These are phyloP conservation scores for Athelia sp. DNA, from an alignment of 1,284 basidiomycete species.

Conservation along the genomic window DNA sequence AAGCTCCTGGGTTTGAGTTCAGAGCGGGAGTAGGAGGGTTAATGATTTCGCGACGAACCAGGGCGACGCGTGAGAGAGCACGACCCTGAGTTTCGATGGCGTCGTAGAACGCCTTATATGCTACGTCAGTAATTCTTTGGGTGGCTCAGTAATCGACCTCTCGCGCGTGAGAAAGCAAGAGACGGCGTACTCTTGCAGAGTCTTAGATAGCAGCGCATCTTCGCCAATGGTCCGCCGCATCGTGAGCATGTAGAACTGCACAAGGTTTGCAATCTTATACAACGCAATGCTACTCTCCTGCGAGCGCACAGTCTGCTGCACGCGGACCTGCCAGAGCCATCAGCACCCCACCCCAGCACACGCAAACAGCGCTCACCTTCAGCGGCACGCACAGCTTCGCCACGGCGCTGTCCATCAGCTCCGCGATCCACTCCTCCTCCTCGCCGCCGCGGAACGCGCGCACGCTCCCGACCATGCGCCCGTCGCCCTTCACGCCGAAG, in stretches of 20 bases:
- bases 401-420: slow-evolving; percentile 80
- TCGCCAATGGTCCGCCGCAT: slow-evolving; percentile 90
- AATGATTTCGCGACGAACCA: slow-evolving; percentile 42
- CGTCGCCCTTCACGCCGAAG: slow-evolving; percentile 65
- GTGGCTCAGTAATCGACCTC: neutral
- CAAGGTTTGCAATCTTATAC: slow-evolving; percentile 89
- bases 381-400: slow-evolving; percentile 84
- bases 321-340: slow-evolving; percentile 55
- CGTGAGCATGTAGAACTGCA: slow-evolving; percentile 91
- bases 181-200: slow-evolving; percentile 71
- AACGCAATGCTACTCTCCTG: slow-evolving; percentile 91
- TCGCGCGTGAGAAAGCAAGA: neutral
- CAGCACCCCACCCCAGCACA: slow-evolving; percentile 4
- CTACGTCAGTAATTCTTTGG: slow-evolving; percentile 70
- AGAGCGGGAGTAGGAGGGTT: neutral
- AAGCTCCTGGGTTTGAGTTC: slow-evolving; percentile 44
- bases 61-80: slow-evolving; percentile 63
- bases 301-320: slow-evolving; percentile 87
- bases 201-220: slow-evolving; percentile 71
- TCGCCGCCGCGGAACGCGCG: slow-evolving; percentile 55
- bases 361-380: slow-evolving; percentile 46
- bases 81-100: slow-evolving; percentile 80
- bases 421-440: slow-evolving; percentile 77
- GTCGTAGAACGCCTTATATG: slow-evolving; percentile 83
- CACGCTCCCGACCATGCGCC: slow-evolving; percentile 75